phyloP scores from a whole-genome alignment of 768 basidiomycete species.

The Lactifluus rugatus region DNA sequence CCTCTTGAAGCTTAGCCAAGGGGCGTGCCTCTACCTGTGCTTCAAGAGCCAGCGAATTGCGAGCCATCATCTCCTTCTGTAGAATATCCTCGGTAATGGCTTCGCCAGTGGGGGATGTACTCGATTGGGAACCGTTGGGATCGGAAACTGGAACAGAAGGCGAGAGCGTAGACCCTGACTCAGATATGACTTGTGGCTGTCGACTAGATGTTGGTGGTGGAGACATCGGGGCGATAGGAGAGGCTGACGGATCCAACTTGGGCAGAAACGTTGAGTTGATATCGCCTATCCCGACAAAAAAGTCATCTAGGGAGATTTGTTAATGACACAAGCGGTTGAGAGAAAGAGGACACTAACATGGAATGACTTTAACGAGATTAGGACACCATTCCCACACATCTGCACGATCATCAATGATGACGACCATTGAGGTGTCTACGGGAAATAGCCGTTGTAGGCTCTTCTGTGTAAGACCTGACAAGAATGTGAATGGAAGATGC shows the following conservation, averaged over 20 bases:
- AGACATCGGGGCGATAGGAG: constrained; percentile 26
- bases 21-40: constrained; percentile 81
- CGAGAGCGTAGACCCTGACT: not conserved
- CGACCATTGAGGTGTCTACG: constrained; percentile 96
- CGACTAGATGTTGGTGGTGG: not conserved
- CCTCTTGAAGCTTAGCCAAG: constrained; percentile 80
- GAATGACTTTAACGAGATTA: constrained; percentile 92
- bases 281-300: constrained; percentile 96
- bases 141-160: not conserved
- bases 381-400: constrained; percentile 99
- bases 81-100: constrained; percentile 36
- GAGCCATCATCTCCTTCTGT: constrained; percentile 50
- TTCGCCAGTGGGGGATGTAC: constrained; percentile 19
- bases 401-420: constrained; percentile 95
- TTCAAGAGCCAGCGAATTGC: constrained; percentile 69
- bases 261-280: constrained; percentile 95
- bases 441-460: constrained; percentile 88
- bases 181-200: not conserved
- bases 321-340: constrained; percentile 13
- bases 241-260: constrained; percentile 51
- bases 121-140: not conserved
- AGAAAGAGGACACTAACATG: constrained; percentile 52
- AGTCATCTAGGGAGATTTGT: constrained; percentile 64
- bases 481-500: not conserved
- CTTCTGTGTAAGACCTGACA: constrained; percentile 54